Percentiles rank a stretch among this genome's conserved stretches.
Conservation (phyloP, 2,329 filamentous ascomycete species). For the Paecilomyces sp. region DNA sequence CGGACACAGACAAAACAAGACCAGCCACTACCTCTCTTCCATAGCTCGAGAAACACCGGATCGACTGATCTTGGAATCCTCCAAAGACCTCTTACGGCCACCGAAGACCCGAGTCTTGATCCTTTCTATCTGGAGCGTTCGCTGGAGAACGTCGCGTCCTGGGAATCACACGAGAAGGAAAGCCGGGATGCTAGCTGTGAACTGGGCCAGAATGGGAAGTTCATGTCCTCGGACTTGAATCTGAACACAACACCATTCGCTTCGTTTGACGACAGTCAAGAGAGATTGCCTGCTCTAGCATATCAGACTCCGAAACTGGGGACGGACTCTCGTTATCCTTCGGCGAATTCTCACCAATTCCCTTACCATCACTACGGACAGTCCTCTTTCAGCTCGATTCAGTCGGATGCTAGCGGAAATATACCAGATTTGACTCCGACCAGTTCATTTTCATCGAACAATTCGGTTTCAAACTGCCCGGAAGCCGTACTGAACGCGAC, state of each 20-base stretch:
- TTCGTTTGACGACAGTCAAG: background rate
- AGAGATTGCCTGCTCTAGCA: background rate
- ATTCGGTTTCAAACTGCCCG: slow-evolving; percentile 22
- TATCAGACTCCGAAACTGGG: background rate
- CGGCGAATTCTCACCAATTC: slow-evolving; percentile 3
- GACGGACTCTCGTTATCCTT: background rate
- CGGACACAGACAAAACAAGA: slow-evolving; percentile 24
- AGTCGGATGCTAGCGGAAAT: slow-evolving; percentile 16
- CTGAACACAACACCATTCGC: background rate
- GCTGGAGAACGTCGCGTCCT: slow-evolving; percentile 18
- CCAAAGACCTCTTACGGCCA: slow-evolving; percentile 1
- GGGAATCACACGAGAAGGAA: slow-evolving; percentile 16
- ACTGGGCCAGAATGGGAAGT: slow-evolving; percentile 23
- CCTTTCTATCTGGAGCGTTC: slow-evolving; percentile 34
- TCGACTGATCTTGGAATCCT: slow-evolving; percentile 4
- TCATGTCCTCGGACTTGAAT: slow-evolving; percentile 20
- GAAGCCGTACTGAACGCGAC: slow-evolving; percentile 20
- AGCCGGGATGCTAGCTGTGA: slow-evolving; percentile 25
- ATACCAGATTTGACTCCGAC: slow-evolving; percentile 32
- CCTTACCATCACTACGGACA: slow-evolving; percentile 20
- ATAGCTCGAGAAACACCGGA: background rate
- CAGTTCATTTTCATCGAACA: slow-evolving; percentile 32
- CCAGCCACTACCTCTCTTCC: slow-evolving; percentile 13
- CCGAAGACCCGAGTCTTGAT: slow-evolving; percentile 28
- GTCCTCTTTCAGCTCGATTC: slow-evolving; percentile 25